Percentiles rank a stretch among this genome's conserved stretches.
Evolutionary conservation across 2,329 filamentous ascomycete genomes (phyloP).

Genomic region (Exophiala sp.): DNA sequence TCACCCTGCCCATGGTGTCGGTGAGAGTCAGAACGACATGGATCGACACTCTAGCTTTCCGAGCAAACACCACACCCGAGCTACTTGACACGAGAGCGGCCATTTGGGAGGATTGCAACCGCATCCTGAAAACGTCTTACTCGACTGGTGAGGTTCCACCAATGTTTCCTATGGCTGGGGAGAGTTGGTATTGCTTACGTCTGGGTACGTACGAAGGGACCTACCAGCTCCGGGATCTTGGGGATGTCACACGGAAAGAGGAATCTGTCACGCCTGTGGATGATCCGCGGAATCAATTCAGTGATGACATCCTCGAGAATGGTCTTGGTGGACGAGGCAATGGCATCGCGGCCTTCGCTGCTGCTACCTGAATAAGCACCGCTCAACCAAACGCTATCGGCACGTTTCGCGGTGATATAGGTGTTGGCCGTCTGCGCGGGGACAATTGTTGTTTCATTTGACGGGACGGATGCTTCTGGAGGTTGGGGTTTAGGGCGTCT

Average conservation of each 20-base stretch:
- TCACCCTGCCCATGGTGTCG: conserved; percentile 8
- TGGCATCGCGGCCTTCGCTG: too few species aligned
- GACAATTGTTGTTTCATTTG: too few species aligned
- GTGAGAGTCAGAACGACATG: background rate
- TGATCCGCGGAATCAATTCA: background rate
- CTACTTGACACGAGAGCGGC: background rate
- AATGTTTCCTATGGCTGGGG: background rate
- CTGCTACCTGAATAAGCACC: conserved; percentile 1
- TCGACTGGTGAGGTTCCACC: background rate
- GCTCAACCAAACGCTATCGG: too few species aligned
- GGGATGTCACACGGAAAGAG: background rate
- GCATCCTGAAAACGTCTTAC: conserved; percentile 3
- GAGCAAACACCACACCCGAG: background rate
- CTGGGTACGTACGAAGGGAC: background rate
- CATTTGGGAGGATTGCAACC: conserved; percentile 7
- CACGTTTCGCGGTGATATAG: too few species aligned
- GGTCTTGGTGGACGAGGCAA: background rate
- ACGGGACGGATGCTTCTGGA: too few species aligned
- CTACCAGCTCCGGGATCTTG: conserved; percentile 10
- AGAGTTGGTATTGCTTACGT: conserved; percentile 6
- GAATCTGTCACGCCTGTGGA: background rate
- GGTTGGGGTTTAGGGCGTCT: too few species aligned
- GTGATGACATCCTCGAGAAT: conserved; percentile 1
- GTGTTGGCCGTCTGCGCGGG: too few species aligned
- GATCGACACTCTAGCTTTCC: background rate